phyloP scores from a whole-genome alignment of 176 grass and related monocot genomes.

The Carex parvula region DNA sequence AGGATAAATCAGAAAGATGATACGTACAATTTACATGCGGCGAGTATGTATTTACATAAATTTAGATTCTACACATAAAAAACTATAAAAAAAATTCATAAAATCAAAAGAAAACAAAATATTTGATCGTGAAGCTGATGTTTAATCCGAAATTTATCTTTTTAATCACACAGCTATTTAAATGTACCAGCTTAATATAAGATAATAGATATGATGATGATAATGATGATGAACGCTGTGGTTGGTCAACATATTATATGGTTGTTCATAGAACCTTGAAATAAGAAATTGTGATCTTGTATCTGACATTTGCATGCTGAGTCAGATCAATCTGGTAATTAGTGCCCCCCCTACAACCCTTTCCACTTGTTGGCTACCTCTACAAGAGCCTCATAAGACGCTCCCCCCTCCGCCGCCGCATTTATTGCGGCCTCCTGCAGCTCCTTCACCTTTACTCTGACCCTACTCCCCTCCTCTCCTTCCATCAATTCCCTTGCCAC shows the following conservation, averaged over 20 bases:
- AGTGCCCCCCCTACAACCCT: not conserved
- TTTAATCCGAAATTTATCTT: too few relatives aligned
- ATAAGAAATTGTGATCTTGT: not conserved
- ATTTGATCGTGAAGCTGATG: too few relatives aligned
- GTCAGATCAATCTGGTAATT: not conserved
- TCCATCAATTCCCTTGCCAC: constrained; percentile 42
- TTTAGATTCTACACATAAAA: too few relatives aligned
- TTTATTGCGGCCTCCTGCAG: not conserved
- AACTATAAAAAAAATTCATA: too few relatives aligned
- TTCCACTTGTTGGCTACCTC: constrained; percentile 15
- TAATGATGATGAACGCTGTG: not conserved
- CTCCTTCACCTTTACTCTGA: constrained; percentile 38
- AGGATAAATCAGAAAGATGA: too few relatives aligned
- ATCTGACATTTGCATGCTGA: not conserved
- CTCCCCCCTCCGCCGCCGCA: constrained; percentile 12
- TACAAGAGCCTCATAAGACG: not conserved
- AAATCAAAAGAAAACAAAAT: too few relatives aligned
- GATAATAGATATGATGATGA: too few relatives aligned
- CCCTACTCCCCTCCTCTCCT: constrained; percentile 27
- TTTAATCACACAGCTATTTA: too few relatives aligned
- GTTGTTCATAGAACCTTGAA: not conserved
- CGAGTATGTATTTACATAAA: too few relatives aligned
- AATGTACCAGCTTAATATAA: too few relatives aligned
- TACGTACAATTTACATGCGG: too few relatives aligned
- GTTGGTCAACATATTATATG: not conserved